Evolutionary conservation across 345 rosid species (phyloP).

Genomic region (Citrus trifoliata): DNA sequence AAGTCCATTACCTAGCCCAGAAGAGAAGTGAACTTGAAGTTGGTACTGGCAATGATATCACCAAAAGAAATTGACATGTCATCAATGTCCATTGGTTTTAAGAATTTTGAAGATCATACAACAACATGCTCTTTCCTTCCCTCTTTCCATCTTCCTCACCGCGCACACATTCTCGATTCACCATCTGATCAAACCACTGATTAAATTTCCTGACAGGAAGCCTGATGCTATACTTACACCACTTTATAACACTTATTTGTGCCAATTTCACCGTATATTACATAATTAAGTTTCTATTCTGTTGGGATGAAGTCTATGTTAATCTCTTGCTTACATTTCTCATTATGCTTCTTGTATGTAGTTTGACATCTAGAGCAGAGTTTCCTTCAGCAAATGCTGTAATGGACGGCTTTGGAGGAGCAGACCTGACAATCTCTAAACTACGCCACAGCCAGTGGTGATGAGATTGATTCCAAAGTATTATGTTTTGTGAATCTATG

Average conservation of each 20-base stretch:
- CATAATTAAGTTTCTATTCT: not conserved
- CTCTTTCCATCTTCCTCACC: not conserved
- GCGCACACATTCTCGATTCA: not conserved
- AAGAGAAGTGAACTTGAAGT: not conserved
- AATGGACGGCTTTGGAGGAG: conserved; percentile 95
- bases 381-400: conserved; percentile 77
- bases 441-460: conserved; percentile 40
- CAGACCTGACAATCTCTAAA: conserved; percentile 68
- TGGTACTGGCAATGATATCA: not conserved
- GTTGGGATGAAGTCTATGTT: not conserved
- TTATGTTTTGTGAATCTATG: not conserved
- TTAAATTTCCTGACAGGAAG: not conserved
- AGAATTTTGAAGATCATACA: not conserved
- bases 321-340: not conserved
- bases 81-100: not conserved
- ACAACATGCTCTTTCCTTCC: not conserved
- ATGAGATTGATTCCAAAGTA: conserved; percentile 23
- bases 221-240: not conserved
- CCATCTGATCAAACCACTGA: not conserved
- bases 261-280: not conserved
- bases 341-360: conserved; percentile 21
- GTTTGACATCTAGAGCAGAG: conserved; percentile 81
- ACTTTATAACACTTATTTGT: not conserved
- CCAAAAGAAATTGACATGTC: not conserved
- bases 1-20: not conserved